Conservation (phyloP, 345 rosid species). For the Anacardium occidentale region DNA sequence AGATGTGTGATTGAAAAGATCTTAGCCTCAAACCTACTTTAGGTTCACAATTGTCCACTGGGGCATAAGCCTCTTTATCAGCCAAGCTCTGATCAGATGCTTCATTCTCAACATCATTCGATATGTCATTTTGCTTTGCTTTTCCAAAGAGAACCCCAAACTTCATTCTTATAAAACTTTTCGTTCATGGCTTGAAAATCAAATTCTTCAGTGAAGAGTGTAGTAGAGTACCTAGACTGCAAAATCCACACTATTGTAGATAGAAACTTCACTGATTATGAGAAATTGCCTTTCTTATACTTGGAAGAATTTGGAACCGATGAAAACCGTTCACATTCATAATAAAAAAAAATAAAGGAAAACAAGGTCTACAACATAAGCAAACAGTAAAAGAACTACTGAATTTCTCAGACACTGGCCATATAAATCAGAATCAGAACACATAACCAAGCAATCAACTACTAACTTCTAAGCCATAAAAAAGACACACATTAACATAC, state of each 20-base stretch:
- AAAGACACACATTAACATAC: too few species aligned
- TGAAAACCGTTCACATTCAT: not conserved
- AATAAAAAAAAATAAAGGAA: not conserved
- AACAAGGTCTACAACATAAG: not conserved
- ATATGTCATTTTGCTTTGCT: conserved; percentile 26
- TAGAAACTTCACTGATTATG: conserved; percentile 6
- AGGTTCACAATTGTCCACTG: conserved; percentile 17
- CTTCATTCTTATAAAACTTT: conserved; percentile 64
- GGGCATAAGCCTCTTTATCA: conserved; percentile 10
- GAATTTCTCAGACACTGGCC: not conserved
- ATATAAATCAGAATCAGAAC: not conserved
- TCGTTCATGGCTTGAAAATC: conserved; percentile 81
- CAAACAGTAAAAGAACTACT: not conserved
- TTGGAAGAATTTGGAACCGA: not conserved
- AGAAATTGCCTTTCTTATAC: not conserved
- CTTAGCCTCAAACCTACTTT: conserved; percentile 7
- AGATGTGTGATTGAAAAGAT: not conserved
- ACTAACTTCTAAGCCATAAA: not conserved
- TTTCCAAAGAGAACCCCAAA: conserved; percentile 65
- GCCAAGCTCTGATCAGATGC: conserved; percentile 10
- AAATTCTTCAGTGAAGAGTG: conserved; percentile 58
- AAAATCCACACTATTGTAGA: conserved; percentile 23
- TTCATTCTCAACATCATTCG: conserved; percentile 15
- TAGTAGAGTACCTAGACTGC: conserved; percentile 20
- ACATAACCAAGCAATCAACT: not conserved